These are phyloP conservation scores for Prunus kanzakura DNA, from an alignment of 306 rosid genomes.

Conservation along the genomic window DNA sequence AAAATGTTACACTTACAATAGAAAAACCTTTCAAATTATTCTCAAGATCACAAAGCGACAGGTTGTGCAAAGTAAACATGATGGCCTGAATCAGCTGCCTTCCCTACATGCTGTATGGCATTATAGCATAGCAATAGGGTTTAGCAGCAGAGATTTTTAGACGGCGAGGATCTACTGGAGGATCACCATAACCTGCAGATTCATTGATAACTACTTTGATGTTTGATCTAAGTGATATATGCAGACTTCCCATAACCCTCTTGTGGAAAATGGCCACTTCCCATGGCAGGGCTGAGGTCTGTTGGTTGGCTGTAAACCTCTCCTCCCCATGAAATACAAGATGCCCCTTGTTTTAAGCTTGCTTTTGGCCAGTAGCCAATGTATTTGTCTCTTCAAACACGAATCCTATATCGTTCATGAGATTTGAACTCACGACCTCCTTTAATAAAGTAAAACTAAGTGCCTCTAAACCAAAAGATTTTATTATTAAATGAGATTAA, in stretches of 20 bases:
- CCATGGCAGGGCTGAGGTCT: conserved; percentile 18
- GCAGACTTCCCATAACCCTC: conserved; percentile 9
- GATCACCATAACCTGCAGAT: no score
- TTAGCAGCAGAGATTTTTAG: background rate
- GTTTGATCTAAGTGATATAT: background rate
- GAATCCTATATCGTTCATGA: conserved; percentile 7
- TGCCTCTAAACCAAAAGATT: no score
- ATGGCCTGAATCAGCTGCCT: background rate
- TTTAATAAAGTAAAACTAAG: no score
- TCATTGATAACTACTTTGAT: no score
- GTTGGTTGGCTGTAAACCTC: no score
- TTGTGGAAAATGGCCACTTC: conserved; percentile 29
- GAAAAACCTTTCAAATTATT: no score
- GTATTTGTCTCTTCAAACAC: conserved; percentile 9
- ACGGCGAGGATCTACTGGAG: no score
- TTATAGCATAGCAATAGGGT: conserved; percentile 4
- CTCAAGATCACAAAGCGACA: background rate
- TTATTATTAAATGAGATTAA: no score
- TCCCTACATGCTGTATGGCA: background rate
- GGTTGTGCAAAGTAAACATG: background rate
- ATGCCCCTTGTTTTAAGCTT: background rate
- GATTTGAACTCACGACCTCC: no score
- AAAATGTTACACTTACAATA: no score
- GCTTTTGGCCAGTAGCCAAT: conserved; percentile 25
- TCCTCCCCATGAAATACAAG: no score